Evolutionary conservation across 2,329 filamentous ascomycete species (phyloP).

Genomic region (Penicillium sp.): DNA sequence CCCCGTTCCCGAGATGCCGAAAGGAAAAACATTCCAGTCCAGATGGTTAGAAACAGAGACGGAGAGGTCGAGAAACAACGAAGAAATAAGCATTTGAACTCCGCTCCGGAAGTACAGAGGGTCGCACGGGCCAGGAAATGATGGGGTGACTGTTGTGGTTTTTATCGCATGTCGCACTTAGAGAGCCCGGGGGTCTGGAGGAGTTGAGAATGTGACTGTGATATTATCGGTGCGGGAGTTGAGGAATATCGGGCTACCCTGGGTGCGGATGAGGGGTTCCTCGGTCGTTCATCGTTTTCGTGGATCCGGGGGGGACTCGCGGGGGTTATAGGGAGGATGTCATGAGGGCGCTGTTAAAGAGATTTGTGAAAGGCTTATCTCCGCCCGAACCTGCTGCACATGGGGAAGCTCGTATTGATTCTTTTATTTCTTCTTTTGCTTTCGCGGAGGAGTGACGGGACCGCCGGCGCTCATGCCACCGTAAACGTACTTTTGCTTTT

Average conservation of each 20-base stretch:
- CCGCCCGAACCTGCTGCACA: conserved; percentile 89
- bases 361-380: conserved; percentile 61
- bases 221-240: conserved; percentile 16
- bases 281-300: conserved; percentile 29
- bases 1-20: conserved; percentile 22
- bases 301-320: conserved; percentile 20
- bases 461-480: conserved; percentile 67
- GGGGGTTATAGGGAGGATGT: conserved; percentile 23
- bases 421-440: conserved; percentile 67
- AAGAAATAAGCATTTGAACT: conserved; percentile 11
- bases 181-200: conserved; percentile 7
- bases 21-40: conserved; percentile 22
- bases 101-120: conserved; percentile 19
- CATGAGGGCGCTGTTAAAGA: conserved; percentile 28
- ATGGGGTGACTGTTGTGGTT: conserved; percentile 13
- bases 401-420: conserved; percentile 69
- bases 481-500: conserved; percentile 99
- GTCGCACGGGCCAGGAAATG: conserved; percentile 19
- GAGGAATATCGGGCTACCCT: conserved; percentile 18
- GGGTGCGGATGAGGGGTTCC: conserved; percentile 17
- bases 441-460: conserved; percentile 68
- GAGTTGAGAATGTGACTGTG: conserved; percentile 6
- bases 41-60: conserved; percentile 23
- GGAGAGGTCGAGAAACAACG: conserved; percentile 11
- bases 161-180: conserved; percentile 18